Evolutionary conservation across 2,329 filamentous ascomycete genomes (phyloP), one percentile per base, ranked within the genome.

Genomic region (Coniochaeta hoffmannii): DNA sequence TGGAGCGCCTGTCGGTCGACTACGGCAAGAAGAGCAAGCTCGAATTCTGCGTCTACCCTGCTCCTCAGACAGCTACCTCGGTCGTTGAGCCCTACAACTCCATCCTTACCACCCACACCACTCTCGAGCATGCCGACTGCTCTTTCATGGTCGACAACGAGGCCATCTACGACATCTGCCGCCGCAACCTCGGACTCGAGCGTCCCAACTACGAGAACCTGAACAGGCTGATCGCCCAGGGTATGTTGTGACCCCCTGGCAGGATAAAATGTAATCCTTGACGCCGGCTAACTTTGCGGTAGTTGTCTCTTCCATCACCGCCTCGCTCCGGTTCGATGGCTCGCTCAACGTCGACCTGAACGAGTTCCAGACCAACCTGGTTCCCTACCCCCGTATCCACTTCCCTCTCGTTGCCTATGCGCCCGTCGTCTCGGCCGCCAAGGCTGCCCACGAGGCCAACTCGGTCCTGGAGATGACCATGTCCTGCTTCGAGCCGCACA

Each of bases 21-120:
- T 99, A 97, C 72, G 93, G 94, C 81, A 99, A 99, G 88, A 99
- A 99, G 88, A 95, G 89, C 85, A 99, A 99, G 87, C 85, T 99
- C 62, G 94, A 99, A 78, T 99, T 99, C 83, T 96, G 91, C 70
- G 92, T 99, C 70, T 99, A 99, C 81, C 94, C 94, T 69, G 92
- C 94, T 65, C 94, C 94, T 58, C 92, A 96, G 80, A 94, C 94
- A 64, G 90, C 93, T 65, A 97, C 93, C 68, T 95, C 94, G 46
- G 93, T 99, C 59, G 94, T 99, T 62, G 94, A 99, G 86, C 94
- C 94, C 59, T 99, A 99, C 86, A 99, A 99, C 86, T 97, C 94
- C 53, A 97, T 97, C 72, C 86, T 99, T 65, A 97, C 94, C 67
- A 97, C 94, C 61, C 94, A 99, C 85, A 97, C 92, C 71, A 97